Percentiles rank a stretch among this genome's conserved stretches.
phyloP scores from a whole-genome alignment of 73 alveolate species.

The Paramecium tetraurelia region DNA sequence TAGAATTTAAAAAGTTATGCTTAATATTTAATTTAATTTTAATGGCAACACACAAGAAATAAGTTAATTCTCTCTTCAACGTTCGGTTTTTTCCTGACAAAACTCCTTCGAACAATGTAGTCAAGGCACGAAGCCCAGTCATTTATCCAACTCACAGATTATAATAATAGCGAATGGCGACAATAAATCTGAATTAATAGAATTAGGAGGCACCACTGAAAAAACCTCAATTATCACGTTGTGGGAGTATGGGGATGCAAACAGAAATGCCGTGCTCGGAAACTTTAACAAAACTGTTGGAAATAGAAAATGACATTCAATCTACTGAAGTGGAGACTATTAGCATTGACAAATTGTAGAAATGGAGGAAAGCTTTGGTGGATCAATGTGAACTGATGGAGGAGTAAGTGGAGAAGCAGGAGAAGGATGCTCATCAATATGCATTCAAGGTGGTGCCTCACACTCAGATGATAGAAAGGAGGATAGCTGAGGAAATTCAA shows the following conservation, averaged over 20 bases:
- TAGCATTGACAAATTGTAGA: neutral
- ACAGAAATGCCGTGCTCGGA: neutral
- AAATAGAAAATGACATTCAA: neutral
- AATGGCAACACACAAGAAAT: neutral
- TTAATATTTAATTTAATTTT: neutral
- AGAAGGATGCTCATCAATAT: neutral
- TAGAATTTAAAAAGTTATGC: neutral
- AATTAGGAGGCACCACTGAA: neutral
- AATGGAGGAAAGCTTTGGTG: neutral
- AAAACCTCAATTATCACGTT: neutral
- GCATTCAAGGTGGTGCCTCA: neutral
- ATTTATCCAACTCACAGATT: neutral
- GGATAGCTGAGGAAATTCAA: neutral
- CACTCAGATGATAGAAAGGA: neutral
- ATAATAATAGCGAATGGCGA: neutral
- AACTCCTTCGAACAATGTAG: neutral
- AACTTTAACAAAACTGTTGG: neutral
- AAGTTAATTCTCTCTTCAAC: neutral
- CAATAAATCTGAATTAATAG: neutral
- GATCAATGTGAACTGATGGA: neutral
- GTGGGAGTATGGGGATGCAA: neutral
- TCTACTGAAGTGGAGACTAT: neutral
- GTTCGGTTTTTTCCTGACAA: neutral
- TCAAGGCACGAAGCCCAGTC: neutral
- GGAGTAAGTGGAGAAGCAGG: neutral